Percentiles rank a stretch among this genome's conserved stretches.
Conservation (phyloP, 257 asterid genomes). For the Leonotis leonurus region DNA sequence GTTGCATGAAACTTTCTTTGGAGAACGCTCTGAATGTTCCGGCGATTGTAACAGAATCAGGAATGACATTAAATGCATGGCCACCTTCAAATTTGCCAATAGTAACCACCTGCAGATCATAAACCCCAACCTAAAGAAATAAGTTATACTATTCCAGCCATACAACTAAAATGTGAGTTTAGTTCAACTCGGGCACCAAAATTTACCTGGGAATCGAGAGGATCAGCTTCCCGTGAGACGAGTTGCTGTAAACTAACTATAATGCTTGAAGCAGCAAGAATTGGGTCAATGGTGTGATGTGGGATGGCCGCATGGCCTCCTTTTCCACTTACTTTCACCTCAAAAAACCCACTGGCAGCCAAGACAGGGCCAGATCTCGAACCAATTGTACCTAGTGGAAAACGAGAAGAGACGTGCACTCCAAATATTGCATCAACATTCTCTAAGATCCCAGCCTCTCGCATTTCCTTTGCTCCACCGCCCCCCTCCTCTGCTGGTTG, state of each 20-base stretch:
- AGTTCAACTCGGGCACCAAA: neutral
- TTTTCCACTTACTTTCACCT: conserved; percentile 79
- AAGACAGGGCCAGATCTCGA: conserved; percentile 61
- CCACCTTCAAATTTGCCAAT: conserved; percentile 88
- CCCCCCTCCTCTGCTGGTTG: conserved; percentile 99
- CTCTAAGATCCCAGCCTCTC: conserved; percentile 68
- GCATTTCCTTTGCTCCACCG: conserved; percentile 84
- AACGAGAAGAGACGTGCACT: conserved; percentile 35
- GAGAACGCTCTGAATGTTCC: conserved; percentile 93
- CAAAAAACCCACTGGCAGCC: conserved; percentile 81
- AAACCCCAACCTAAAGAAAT: neutral
- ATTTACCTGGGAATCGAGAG: conserved; percentile 88
- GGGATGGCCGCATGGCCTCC: conserved; percentile 99
- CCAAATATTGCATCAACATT: conserved; percentile 81
- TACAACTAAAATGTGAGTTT: neutral
- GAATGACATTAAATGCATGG: conserved; percentile 83
- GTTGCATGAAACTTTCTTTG: conserved; percentile 50
- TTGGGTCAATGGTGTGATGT: conserved; percentile 84
- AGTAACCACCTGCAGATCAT: conserved; percentile 67
- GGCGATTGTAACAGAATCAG: conserved; percentile 85
- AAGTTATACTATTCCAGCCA: too few species aligned
- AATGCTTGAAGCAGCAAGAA: conserved; percentile 78
- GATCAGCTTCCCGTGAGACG: conserved; percentile 92
- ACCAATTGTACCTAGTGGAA: conserved; percentile 48
- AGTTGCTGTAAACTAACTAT: conserved; percentile 83